Conservation (phyloP, 202 grass and related monocot species). For the Setaria italica region DNA sequence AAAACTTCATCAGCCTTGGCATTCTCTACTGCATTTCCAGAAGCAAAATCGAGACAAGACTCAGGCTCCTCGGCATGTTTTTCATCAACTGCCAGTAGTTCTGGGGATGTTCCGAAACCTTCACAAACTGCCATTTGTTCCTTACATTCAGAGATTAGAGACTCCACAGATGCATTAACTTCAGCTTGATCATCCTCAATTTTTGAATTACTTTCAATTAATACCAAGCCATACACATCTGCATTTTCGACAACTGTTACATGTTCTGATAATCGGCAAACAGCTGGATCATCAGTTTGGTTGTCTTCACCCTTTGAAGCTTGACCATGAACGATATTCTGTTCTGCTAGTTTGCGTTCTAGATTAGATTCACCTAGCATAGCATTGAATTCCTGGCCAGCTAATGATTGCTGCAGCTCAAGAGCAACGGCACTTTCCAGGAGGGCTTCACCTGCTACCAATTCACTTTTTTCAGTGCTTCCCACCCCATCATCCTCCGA, state of each 20-base stretch:
- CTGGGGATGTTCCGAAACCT: constrained; percentile 31
- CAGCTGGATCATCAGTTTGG: constrained; percentile 26
- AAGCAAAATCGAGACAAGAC: constrained; percentile 29
- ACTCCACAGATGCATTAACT: constrained; percentile 15
- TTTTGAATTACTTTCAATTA: constrained; percentile 48
- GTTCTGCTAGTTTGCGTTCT: constrained; percentile 24
- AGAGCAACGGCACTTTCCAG: not conserved
- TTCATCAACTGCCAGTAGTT: constrained; percentile 9
- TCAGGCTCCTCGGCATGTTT: constrained; percentile 34
- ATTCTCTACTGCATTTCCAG: constrained; percentile 35
- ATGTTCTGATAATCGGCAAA: constrained; percentile 37
- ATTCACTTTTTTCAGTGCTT: constrained; percentile 41
- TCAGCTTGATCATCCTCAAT: constrained; percentile 39
- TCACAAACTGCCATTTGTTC: constrained; percentile 30
- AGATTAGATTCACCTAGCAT: constrained; percentile 22
- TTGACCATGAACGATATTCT: constrained; percentile 7
- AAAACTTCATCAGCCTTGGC: constrained; percentile 26
- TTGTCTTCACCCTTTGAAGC: constrained; percentile 21
- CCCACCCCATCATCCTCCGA: constrained; percentile 45
- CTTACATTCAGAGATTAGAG: constrained; percentile 28
- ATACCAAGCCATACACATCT: constrained; percentile 36
- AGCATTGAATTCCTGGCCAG: constrained; percentile 33
- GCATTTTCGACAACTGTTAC: constrained; percentile 29
- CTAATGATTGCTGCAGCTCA: constrained; percentile 38
- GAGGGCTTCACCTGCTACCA: constrained; percentile 35